phyloP scores from a whole-genome alignment of 2,329 filamentous ascomycete species.

The Aspergillus sojae region DNA sequence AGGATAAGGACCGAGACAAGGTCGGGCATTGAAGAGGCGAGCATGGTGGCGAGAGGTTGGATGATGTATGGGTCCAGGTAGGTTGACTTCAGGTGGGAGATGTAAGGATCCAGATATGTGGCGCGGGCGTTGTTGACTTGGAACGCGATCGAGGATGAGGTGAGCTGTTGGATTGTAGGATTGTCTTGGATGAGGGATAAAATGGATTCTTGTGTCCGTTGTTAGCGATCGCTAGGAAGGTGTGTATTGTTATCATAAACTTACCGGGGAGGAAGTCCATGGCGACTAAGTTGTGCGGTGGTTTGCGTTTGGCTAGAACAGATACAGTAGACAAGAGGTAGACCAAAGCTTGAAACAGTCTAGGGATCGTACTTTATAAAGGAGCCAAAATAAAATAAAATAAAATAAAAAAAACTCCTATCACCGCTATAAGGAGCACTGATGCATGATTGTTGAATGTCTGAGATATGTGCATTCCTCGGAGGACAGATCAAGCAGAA shows the following conservation, averaged over 20 bases:
- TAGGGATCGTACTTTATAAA: neutral
- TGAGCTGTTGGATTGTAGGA: constrained; percentile 18
- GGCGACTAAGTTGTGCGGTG: neutral
- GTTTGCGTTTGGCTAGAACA: neutral
- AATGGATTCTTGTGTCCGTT: constrained; percentile 15
- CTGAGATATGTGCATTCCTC: neutral
- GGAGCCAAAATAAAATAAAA: no score
- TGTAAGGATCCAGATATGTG: constrained; percentile 22
- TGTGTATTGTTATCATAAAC: neutral
- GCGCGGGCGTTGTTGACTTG: constrained; percentile 15
- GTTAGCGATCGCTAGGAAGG: neutral
- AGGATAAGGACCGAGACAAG: constrained; percentile 50
- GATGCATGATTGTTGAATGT: neutral
- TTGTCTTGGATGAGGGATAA: constrained; percentile 18
- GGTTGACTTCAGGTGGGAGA: constrained; percentile 29
- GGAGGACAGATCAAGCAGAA: neutral
- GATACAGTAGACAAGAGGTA: neutral
- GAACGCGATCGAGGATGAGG: constrained; percentile 18
- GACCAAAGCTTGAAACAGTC: neutral
- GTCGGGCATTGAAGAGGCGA: constrained; percentile 38
- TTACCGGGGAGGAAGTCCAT: constrained; percentile 23
- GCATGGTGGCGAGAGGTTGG: constrained; percentile 37
- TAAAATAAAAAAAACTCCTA: neutral
- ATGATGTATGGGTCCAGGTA: constrained; percentile 57
- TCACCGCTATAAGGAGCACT: neutral